Base-by-base conservation (phyloP, 1,284 basidiomycete genomes). In the Cryptococcus wingfieldii region DNA sequence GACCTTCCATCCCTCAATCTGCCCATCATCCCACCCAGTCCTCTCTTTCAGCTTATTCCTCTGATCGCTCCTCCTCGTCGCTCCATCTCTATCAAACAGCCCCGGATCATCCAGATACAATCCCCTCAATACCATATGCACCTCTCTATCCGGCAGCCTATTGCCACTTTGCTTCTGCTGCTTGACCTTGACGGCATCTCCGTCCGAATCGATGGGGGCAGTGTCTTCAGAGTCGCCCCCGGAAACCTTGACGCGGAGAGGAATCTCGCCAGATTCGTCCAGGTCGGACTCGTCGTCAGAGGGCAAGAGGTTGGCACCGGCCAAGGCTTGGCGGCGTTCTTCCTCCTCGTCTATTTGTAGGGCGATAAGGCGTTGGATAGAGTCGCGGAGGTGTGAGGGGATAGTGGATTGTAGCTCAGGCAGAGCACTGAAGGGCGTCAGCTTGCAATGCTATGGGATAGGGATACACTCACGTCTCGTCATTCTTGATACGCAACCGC, bases 1-100 rank as follows among this genome's bases (percentile, higher is more conserved):
- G 54, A 88, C 84, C 56, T 74, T 81, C 90, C 90, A 94, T 0
- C 90, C 90, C 72, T 94, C 90, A 31, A 93, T 84, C 69, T 92
- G 89, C 62, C 86, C 85, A 69, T 94, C 85, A 14, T 62, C 59
- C 66, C 66, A 66, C 81, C 85, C 84, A 39, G 88, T 90, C 61
- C 83, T 80, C 19, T 81, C 78, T 64, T 82, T 83, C 57, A 94
- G 77, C 50, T 86, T 83, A 6, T 77, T 79, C 37, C 91, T 79
- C 0, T 80, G 80, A 64, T 86, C 84, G 53, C 85, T 82, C 51
- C 86, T 79, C 50, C 88, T 77, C 14, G 89, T 92, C 43, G 79
- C 78, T 0, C 81, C 81, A 71, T 90, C 88, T n/a, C 88, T 79
- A 31, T 86, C 84, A 68, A 94, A 94, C 23, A 88, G 66, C 50